Evolutionary conservation across 2,329 filamentous ascomycete genomes (phyloP).

Genomic region (Cercospora brassicicola): DNA sequence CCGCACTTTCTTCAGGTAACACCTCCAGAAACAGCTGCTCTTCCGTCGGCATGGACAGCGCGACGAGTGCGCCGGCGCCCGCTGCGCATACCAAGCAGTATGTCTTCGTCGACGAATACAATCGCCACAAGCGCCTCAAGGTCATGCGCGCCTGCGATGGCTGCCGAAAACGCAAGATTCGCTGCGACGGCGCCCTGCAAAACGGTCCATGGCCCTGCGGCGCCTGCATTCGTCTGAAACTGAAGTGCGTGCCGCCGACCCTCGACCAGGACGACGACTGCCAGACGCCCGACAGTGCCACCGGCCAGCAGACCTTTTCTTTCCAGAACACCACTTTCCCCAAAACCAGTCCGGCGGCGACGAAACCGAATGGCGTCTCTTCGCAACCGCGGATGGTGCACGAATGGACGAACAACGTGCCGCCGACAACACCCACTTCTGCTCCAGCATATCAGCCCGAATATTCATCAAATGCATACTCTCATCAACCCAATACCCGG

Average conservation of each 20-base stretch:
- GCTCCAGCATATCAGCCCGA: conserved; percentile 23
- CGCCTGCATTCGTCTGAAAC: conserved; percentile 85
- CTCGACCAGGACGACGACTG: conserved; percentile 68
- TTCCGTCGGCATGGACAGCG: conserved; percentile 21
- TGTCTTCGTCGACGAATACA: conserved; percentile 98
- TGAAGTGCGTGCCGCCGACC: conserved; percentile 88
- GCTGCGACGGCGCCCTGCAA: conserved; percentile 94
- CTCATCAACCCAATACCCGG: conserved; percentile 18
- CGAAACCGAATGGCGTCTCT: conserved; percentile 16
- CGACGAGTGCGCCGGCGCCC: conserved; percentile 45
- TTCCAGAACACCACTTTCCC: conserved; percentile 33
- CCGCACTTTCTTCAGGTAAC: conserved; percentile 16
- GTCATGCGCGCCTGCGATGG: conserved; percentile 98
- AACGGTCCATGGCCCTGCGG: conserved; percentile 93
- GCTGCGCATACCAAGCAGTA: conserved; percentile 86
- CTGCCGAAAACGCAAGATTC: conserved; percentile 92
- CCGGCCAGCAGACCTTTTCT: conserved; percentile 33
- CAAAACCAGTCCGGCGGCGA: conserved; percentile 15
- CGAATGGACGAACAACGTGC: conserved; percentile 21
- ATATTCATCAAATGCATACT: conserved; percentile 19
- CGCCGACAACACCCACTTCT: conserved; percentile 17
- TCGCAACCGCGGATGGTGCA: conserved; percentile 23
- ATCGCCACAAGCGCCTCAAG: conserved; percentile 94
- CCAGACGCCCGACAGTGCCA: conserved; percentile 24
- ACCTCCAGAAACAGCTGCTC: conserved; percentile 15